Conservation (phyloP, 768 basidiomycete species). For the Rhizopogon roseolus region DNA sequence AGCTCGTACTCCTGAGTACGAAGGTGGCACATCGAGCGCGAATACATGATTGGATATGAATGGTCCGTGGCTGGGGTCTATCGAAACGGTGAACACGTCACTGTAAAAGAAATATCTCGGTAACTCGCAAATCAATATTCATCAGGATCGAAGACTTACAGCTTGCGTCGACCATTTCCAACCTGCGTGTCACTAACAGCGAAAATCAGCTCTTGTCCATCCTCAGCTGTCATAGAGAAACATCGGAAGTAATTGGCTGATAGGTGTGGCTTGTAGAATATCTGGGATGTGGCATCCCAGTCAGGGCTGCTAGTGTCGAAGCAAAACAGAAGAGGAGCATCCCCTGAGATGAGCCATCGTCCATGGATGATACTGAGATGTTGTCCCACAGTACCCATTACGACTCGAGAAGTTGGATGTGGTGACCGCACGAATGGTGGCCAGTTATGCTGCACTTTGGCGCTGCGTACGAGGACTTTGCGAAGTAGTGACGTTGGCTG, state of each 20-base stretch:
- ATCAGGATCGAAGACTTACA: neutral
- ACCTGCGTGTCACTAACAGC: conserved; percentile 6
- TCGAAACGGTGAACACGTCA: neutral
- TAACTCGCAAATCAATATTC: neutral
- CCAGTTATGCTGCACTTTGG: conserved; percentile 6
- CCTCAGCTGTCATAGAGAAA: neutral
- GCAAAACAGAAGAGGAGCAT: neutral
- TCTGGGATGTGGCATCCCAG: neutral
- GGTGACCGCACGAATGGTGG: neutral
- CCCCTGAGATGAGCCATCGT: conserved; percentile 6
- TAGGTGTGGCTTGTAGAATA: conserved; percentile 5
- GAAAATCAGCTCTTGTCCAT: conserved; percentile 3
- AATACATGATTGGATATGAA: neutral
- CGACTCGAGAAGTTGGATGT: neutral
- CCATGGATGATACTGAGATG: neutral
- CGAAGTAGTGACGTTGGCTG: neutral
- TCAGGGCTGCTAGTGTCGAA: conserved; percentile 1
- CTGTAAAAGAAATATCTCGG: neutral
- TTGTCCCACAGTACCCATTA: neutral
- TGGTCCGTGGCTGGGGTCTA: neutral
- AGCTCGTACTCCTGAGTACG: neutral
- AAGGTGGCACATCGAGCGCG: neutral
- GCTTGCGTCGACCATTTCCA: neutral
- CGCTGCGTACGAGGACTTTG: neutral
- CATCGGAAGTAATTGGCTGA: conserved; percentile 4